Base-by-base conservation (phyloP, 345 rosid species). In the Aquilaria malaccensis region DNA sequence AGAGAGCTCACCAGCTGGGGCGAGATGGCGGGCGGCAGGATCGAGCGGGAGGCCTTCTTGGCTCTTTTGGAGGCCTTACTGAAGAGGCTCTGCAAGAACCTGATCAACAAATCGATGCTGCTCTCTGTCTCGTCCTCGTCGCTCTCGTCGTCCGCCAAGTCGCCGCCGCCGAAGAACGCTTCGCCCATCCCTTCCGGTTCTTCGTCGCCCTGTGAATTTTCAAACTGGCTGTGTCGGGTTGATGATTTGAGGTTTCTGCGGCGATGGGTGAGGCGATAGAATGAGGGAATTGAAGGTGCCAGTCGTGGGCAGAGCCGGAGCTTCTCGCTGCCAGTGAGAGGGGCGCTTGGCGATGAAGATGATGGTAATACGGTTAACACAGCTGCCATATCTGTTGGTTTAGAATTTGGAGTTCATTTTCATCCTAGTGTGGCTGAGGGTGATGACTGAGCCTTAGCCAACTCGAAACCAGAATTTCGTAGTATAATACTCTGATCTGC, bases 51-150 rank as follows among this genome's bases (percentile, higher is more conserved):
- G 14, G 90, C 87, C 61, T 69, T 91, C 76, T 85, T 88, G 67
- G 89, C 90, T 13, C 91, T 86, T 55, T 74, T 82, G 0, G 92
- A 89, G 55, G 76, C 67, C 55, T 86, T 86, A 76, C 63, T 77
- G 70, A 75, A 81, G 95, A 80, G 73, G 58, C 88, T 78, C 53
- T 75, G 77, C 30, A 84, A 60, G 74, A 88, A 86, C 62, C 84
- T 91, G 29, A 84, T 56, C 59, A 84, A 68, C 74, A 88, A 81
- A 76, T 88, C 96, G 1, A 81, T 45, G 48, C 91, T 86, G 71
- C 91, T 91, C 69, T 91, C 95, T 0, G 79, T 69, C 37, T 79
- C 89, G 10, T 81, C 91, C 3, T 76, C 86, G 51, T 77, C 82
- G 31, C 67, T 69, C 57, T 69, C 79, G 2, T 81, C 87, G 65